Evolutionary conservation across 345 rosid genomes (phyloP).

Genomic region (Barbarea vulgaris): DNA sequence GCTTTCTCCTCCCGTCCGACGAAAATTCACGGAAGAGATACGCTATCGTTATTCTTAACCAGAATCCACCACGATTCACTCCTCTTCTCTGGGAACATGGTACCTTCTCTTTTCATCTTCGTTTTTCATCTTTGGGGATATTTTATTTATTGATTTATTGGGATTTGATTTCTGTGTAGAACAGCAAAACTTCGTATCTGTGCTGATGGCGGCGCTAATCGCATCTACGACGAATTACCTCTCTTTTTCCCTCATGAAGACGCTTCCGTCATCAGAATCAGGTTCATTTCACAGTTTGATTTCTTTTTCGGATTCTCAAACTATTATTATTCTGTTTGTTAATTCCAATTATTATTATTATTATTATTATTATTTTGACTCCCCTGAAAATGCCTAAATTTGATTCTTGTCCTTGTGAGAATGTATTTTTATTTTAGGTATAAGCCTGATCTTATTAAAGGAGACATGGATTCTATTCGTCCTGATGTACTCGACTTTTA

Average conservation of each 20-base stretch:
- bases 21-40: conserved; percentile 41
- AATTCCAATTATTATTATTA: too few species aligned
- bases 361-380: too few species aligned
- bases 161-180: conserved; percentile 48
- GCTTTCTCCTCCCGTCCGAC: conserved; percentile 68
- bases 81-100: conserved; percentile 91
- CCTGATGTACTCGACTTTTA: conserved; percentile 69
- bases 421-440: too few species aligned
- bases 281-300: too few species aligned
- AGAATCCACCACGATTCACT: conserved; percentile 67
- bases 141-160: not conserved
- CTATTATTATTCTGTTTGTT: not conserved
- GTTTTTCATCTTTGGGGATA: not conserved
- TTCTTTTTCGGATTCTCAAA: not conserved
- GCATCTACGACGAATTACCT: conserved; percentile 87
- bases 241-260: conserved; percentile 61
- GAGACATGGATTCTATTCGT: conserved; percentile 94
- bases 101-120: conserved; percentile 38
- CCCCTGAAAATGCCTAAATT: too few species aligned
- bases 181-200: conserved; percentile 83
- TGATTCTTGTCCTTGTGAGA: too few species aligned
- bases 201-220: conserved; percentile 99
- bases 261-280: conserved; percentile 54
- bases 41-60: conserved; percentile 80
- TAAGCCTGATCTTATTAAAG: conserved; percentile 83